Percentiles rank a stretch among this genome's conserved stretches.
Evolutionary conservation across 768 basidiomycete species (phyloP).

Genomic region (Hygrophorus pudorinus): DNA sequence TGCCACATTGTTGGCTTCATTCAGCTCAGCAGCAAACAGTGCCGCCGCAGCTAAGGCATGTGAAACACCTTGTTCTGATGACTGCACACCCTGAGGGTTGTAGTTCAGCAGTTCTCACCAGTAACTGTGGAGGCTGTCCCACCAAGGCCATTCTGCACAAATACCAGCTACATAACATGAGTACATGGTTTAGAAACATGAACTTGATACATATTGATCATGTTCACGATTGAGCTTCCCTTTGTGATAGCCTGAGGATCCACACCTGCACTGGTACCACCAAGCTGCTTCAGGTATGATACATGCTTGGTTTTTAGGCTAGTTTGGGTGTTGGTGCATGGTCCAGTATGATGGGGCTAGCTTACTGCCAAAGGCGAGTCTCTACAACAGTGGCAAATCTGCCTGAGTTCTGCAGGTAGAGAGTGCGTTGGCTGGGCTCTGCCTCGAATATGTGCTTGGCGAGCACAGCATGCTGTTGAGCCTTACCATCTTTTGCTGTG

Average conservation of each 20-base stretch:
- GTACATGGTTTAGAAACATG: background rate
- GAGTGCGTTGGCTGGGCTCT: constrained; percentile 4
- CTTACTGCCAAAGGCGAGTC: constrained; percentile 9
- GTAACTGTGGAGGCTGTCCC: constrained; percentile 18
- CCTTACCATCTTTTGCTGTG: constrained; percentile 13
- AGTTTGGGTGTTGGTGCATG: too few relatives aligned
- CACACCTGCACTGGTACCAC: constrained; percentile 12
- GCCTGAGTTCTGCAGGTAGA: constrained; percentile 7
- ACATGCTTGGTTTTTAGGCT: constrained; percentile 16
- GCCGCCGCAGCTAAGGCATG: constrained; percentile 11
- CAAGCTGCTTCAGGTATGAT: constrained; percentile 6
- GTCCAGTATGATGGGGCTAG: too few relatives aligned
- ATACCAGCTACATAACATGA: constrained; percentile 6
- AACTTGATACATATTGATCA: constrained; percentile 9
- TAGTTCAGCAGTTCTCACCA: too few relatives aligned
- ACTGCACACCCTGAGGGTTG: too few relatives aligned
- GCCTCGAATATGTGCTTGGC: constrained; percentile 16
- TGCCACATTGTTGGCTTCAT: constrained; percentile 2
- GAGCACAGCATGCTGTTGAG: constrained; percentile 10
- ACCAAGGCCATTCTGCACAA: constrained; percentile 17
- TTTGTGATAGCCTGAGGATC: constrained; percentile 4
- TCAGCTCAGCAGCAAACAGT: too few relatives aligned
- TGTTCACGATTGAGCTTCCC: constrained; percentile 9
- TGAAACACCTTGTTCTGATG: constrained; percentile 11
- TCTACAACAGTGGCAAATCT: constrained; percentile 12